A percentile compares a stretch with the other conserved stretches of the same genome.
phyloP scores from a whole-genome alignment of 306 rosid species.

The Senna siamea region DNA sequence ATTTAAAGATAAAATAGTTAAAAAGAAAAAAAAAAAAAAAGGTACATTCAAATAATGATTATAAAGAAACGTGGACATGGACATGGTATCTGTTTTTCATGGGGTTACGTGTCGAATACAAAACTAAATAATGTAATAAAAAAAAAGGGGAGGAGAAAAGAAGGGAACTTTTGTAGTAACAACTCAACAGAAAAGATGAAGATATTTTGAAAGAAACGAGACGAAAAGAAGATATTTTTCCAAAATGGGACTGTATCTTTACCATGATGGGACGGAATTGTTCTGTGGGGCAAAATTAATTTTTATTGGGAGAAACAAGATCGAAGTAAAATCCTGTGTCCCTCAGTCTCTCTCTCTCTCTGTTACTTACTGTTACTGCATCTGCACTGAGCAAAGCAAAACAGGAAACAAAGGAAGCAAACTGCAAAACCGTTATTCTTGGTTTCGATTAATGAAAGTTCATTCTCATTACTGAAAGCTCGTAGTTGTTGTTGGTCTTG shows the following conservation, averaged over 20 bases:
- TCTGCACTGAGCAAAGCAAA: background rate
- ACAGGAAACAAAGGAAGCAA: no score
- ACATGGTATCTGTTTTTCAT: background rate
- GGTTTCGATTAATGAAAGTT: no score
- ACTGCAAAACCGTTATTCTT: background rate
- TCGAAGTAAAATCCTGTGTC: no score
- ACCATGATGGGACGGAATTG: background rate
- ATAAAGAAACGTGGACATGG: background rate
- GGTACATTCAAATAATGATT: no score
- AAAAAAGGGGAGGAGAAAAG: background rate
- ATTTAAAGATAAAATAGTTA: no score
- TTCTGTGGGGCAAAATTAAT: background rate
- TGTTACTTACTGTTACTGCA: background rate
- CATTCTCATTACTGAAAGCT: no score
- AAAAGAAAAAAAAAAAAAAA: no score
- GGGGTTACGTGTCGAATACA: background rate
- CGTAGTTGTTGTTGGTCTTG: no score
- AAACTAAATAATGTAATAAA: background rate
- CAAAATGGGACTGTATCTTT: background rate
- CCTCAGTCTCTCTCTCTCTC: background rate
- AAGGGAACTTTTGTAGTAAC: background rate
- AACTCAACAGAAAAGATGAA: background rate
- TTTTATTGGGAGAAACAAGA: background rate
- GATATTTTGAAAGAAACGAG: slow-evolving; percentile 27
- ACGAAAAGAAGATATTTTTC: slow-evolving; percentile 19